These are phyloP conservation scores for Rhizopus stolonifer DNA, from an alignment of 371 early-diverging fungal species.

Conservation along the genomic window DNA sequence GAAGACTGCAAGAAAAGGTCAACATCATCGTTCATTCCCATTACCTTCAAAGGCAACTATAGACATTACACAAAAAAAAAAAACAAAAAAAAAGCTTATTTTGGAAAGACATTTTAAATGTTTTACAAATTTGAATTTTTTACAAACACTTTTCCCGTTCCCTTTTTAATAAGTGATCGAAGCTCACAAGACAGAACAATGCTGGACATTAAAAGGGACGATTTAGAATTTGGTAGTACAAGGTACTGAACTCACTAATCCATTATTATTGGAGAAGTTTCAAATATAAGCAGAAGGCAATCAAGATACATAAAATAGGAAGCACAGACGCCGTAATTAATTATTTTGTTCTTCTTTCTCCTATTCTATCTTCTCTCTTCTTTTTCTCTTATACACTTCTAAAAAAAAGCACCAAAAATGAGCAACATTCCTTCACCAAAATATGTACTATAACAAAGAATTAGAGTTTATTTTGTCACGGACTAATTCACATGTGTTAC, in stretches of 20 bases:
- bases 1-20: constrained; percentile 3
- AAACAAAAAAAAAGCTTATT: not conserved
- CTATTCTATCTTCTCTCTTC: not conserved
- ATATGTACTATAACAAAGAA: no score
- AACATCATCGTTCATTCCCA: constrained; percentile 21
- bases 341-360: constrained; percentile 1
- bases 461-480: not conserved
- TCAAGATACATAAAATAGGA: constrained; percentile 18
- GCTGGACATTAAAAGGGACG: constrained; percentile 5
- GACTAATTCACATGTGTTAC: not conserved
- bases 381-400: not conserved
- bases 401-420: no score
- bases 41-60: constrained; percentile 14
- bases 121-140: not conserved
- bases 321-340: constrained; percentile 10
- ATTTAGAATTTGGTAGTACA: constrained; percentile 20
- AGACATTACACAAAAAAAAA: not conserved
- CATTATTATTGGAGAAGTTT: constrained; percentile 29
- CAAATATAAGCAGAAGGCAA: constrained; percentile 17
- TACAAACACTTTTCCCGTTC: not conserved
- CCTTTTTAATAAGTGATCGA: not conserved
- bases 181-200: not conserved
- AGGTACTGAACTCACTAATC: constrained; percentile 4
- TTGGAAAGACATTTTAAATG: not conserved
- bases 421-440: no score